These are phyloP conservation scores for Argentina anserina DNA, from an alignment of 306 rosid genomes.

Conservation along the genomic window DNA sequence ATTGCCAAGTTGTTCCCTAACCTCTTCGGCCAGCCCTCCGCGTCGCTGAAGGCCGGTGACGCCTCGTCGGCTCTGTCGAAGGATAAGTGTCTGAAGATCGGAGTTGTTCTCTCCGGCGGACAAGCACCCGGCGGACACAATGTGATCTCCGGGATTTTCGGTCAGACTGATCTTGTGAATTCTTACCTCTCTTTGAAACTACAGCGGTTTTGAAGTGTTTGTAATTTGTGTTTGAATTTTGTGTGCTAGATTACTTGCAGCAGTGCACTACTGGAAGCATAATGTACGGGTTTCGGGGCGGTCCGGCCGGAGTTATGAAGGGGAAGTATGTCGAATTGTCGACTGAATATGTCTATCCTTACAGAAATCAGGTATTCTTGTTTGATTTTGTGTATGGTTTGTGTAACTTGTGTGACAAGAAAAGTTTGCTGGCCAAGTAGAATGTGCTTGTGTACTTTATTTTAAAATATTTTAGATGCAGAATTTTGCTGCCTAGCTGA, in stretches of 20 bases:
- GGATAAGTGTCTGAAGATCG: slow-evolving; percentile 57
- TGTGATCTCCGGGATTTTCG: slow-evolving; percentile 77
- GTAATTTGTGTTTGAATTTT: background rate
- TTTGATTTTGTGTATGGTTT: background rate
- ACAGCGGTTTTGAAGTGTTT: background rate
- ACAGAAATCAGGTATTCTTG: slow-evolving; percentile 65
- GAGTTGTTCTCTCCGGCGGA: slow-evolving; percentile 90
- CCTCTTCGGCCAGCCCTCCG: slow-evolving; percentile 79
- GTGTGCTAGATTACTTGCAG: slow-evolving; percentile 62
- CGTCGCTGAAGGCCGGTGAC: slow-evolving; percentile 39
- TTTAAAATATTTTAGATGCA: too few relatives aligned
- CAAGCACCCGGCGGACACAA: slow-evolving; percentile 97
- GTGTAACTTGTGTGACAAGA: background rate
- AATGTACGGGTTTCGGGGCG: slow-evolving; percentile 81
- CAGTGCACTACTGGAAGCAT: slow-evolving; percentile 59
- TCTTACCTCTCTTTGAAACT: background rate
- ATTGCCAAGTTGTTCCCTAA: slow-evolving; percentile 78
- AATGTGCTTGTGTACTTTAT: background rate
- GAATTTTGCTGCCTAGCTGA: too few relatives aligned
- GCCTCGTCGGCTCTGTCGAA: slow-evolving; percentile 16
- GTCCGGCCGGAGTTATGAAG: slow-evolving; percentile 91
- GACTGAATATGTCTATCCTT: slow-evolving; percentile 69
- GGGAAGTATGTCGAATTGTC: slow-evolving; percentile 61
- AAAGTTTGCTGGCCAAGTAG: background rate
- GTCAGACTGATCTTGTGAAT: slow-evolving; percentile 24